Percentiles rank a stretch among this genome's conserved stretches.
phyloP scores from a whole-genome alignment of 352 stramenopile species.

The Globisporangium parvum region DNA sequence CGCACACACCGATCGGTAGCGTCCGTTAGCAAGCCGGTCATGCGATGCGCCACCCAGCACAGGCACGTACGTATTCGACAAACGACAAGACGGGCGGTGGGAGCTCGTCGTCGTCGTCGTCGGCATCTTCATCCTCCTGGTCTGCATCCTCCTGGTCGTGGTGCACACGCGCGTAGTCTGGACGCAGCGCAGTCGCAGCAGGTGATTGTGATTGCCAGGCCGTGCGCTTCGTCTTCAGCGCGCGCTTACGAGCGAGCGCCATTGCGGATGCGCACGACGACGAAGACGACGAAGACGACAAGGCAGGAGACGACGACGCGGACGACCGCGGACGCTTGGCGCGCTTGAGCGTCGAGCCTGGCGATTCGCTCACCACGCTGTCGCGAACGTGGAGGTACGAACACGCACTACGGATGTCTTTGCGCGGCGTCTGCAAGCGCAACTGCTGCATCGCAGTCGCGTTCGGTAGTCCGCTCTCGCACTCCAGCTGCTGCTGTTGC shows the following conservation, averaged over 20 bases:
- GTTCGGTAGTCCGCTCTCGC: neutral
- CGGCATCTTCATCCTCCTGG: neutral
- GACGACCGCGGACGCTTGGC: slow-evolving; percentile 4
- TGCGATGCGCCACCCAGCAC: too few species aligned
- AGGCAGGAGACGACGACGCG: slow-evolving; percentile 4
- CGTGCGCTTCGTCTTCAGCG: slow-evolving; percentile 3
- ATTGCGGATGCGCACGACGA: slow-evolving; percentile 8
- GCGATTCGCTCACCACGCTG: slow-evolving; percentile 5
- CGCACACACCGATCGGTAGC: neutral
- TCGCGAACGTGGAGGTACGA: neutral
- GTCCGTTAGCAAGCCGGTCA: too few species aligned
- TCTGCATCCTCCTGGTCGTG: neutral
- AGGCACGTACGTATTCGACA: slow-evolving; percentile 14
- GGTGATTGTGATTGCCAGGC: too few species aligned
- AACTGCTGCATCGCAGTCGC: slow-evolving; percentile 14
- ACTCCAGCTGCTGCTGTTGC: neutral
- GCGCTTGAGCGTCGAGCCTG: neutral
- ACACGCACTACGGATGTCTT: neutral
- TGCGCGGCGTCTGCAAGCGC: slow-evolving; percentile 12
- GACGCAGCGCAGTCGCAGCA: too few species aligned
- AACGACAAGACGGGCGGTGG: slow-evolving; percentile 12
- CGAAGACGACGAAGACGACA: slow-evolving; percentile 8
- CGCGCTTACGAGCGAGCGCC: slow-evolving; percentile 11
- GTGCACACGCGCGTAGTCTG: neutral
- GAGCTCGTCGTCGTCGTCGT: slow-evolving; percentile 6